Percentiles rank a stretch among this genome's conserved stretches.
Evolutionary conservation across 1,284 basidiomycete species (phyloP).

Genomic region (Rhodotorula mucilaginosa): DNA sequence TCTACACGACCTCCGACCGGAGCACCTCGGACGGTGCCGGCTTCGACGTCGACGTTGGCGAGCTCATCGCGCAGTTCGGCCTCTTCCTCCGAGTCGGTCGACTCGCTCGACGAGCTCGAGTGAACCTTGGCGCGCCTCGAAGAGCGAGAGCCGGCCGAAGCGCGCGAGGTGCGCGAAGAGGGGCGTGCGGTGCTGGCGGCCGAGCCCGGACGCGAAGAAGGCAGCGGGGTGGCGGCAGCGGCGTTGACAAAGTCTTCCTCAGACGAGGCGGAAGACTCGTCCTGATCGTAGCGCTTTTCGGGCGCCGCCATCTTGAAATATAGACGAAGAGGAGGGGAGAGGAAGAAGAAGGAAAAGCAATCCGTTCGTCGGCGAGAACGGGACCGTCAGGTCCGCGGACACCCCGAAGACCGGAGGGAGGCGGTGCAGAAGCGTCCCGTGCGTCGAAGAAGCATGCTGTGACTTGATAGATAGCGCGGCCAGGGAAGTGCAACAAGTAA

Average conservation of each 20-base stretch:
- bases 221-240: neutral
- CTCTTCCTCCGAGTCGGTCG: constrained; percentile 26
- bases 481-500: neutral
- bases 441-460: neutral
- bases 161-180: neutral
- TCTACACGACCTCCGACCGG: constrained; percentile 7
- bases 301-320: constrained; percentile 3
- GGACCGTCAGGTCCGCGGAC: neutral
- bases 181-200: neutral
- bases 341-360: neutral
- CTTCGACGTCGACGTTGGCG: constrained; percentile 10
- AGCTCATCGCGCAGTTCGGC: constrained; percentile 14
- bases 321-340: no score
- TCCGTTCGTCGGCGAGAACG: neutral
- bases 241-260: constrained; percentile 30
- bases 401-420: neutral
- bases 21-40: constrained; percentile 16
- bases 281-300: constrained; percentile 31
- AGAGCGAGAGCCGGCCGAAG: constrained; percentile 6
- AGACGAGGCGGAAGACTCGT: constrained; percentile 7
- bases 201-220: constrained; percentile 8
- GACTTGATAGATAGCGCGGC: neutral
- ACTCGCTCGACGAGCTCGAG: constrained; percentile 6
- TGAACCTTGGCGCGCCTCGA: neutral
- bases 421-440: no score